Percentiles rank a stretch among this genome's conserved stretches.
These are phyloP conservation scores for Galerina sulciceps DNA, from an alignment of 768 basidiomycete species.

Conservation along the genomic window DNA sequence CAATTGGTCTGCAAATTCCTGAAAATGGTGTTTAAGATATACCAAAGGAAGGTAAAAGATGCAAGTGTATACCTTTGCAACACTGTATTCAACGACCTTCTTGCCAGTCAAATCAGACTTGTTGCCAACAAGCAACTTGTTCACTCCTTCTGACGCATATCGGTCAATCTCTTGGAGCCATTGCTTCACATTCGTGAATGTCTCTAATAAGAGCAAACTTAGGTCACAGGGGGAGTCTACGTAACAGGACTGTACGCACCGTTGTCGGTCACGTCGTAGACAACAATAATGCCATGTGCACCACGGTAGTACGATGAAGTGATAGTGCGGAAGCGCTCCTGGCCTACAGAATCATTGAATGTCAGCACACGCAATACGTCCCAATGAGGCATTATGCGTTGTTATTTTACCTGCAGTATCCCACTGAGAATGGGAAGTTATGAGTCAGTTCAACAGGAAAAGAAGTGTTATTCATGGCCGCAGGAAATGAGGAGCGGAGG, in stretches of 20 bases:
- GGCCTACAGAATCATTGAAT: slow-evolving; percentile 52
- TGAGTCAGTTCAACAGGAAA: slow-evolving; percentile 29
- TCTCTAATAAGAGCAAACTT: slow-evolving; percentile 54
- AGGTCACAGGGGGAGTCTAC: background rate
- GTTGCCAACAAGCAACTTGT: slow-evolving; percentile 98
- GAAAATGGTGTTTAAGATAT: slow-evolving; percentile 6
- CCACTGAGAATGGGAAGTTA: slow-evolving; percentile 64
- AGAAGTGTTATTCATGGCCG: background rate
- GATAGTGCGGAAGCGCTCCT: slow-evolving; percentile 98
- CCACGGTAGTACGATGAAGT: slow-evolving; percentile 99
- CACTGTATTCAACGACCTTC: slow-evolving; percentile 91
- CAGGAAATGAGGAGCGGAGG: background rate
- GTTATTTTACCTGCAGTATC: slow-evolving; percentile 83
- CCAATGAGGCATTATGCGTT: background rate
- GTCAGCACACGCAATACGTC: background rate
- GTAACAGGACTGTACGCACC: slow-evolving; percentile 44
- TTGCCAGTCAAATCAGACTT: slow-evolving; percentile 98
- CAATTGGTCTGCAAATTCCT: slow-evolving; percentile 97
- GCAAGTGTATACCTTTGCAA: slow-evolving; percentile 66
- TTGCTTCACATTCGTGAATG: slow-evolving; percentile 94
- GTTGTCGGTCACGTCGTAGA: slow-evolving; percentile 98
- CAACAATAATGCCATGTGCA: slow-evolving; percentile 97
- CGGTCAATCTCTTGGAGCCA: slow-evolving; percentile 93
- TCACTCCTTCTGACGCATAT: slow-evolving; percentile 97
- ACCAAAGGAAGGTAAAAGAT: background rate